Conservation (phyloP, 2,329 filamentous ascomycete species). For the Colletotrichum caudatum region DNA sequence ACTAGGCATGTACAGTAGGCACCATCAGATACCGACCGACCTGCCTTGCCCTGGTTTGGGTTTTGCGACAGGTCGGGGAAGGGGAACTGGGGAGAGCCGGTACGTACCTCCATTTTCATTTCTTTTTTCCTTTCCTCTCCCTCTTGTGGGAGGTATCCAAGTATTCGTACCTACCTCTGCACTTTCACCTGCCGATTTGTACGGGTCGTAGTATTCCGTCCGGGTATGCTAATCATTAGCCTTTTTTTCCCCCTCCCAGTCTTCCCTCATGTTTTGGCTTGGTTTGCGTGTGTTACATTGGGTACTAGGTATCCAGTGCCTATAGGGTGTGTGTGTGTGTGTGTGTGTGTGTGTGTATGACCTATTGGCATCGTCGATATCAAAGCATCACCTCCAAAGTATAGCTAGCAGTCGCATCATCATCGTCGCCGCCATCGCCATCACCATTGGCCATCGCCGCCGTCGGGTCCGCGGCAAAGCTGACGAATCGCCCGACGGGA, state of each 20-base stretch:
- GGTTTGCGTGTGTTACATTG: not conserved
- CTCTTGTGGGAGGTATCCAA: not conserved
- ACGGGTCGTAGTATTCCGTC: not conserved
- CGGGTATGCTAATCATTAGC: slow-evolving; percentile 28
- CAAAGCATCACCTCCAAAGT: slow-evolving; percentile 1
- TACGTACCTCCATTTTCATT: not conserved
- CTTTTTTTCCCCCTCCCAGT: not conserved
- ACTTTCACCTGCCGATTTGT: not conserved
- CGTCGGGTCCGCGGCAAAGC: not conserved
- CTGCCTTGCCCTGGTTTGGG: not conserved
- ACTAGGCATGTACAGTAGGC: too few relatives aligned
- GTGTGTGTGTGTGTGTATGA: not conserved
- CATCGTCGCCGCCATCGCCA: not conserved
- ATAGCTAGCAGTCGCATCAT: not conserved
- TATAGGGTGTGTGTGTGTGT: slow-evolving; percentile 4
- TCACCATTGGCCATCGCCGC: not conserved
- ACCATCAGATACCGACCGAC: slow-evolving; percentile 10
- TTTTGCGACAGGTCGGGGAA: slow-evolving; percentile 22
- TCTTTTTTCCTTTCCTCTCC: not conserved
- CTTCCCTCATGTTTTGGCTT: not conserved
- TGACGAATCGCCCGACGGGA: not conserved
- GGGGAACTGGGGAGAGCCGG: slow-evolving; percentile 2
- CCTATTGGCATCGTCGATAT: slow-evolving; percentile 2
- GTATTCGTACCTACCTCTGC: not conserved
- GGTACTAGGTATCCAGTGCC: too few relatives aligned